phyloP scores from a whole-genome alignment of 495 filamentous ascomycete genomes.

The Usnea hakonensis region DNA sequence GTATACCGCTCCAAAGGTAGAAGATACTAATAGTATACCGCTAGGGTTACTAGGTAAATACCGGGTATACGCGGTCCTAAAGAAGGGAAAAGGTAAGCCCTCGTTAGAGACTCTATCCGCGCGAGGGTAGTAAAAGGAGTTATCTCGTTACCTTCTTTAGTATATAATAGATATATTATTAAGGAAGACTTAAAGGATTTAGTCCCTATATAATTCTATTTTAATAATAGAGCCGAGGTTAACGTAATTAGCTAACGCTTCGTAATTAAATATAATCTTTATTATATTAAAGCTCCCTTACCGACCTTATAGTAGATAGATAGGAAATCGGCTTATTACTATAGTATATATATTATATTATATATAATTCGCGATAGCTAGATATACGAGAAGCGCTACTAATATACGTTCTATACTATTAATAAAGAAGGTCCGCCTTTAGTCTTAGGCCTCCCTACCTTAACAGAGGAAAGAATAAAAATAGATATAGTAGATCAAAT shows the following conservation, averaged over 20 bases:
- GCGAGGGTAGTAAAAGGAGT: no score
- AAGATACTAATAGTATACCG: no score
- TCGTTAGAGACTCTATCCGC: no score
- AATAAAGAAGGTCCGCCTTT: background rate
- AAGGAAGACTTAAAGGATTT: no score
- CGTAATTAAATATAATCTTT: background rate
- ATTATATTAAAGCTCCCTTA: background rate
- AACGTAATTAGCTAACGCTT: conserved; percentile 9
- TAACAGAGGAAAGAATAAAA: background rate
- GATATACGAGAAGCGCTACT: background rate
- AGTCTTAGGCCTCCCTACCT: background rate
- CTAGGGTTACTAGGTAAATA: no score
- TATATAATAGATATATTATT: no score
- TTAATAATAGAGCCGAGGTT: background rate
- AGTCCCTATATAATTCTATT: no score
- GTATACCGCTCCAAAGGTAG: no score
- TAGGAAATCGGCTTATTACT: background rate
- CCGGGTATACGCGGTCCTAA: no score
- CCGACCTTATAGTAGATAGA: background rate
- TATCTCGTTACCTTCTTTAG: no score
- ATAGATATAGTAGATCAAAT: background rate
- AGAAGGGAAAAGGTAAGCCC: no score
- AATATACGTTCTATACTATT: background rate
- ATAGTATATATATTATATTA: background rate
- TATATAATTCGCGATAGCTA: background rate